Evolutionary conservation across 176 grass and related monocot species (phyloP), one percentile per base, ranked within the genome.

Genomic region (Themeda triandra): DNA sequence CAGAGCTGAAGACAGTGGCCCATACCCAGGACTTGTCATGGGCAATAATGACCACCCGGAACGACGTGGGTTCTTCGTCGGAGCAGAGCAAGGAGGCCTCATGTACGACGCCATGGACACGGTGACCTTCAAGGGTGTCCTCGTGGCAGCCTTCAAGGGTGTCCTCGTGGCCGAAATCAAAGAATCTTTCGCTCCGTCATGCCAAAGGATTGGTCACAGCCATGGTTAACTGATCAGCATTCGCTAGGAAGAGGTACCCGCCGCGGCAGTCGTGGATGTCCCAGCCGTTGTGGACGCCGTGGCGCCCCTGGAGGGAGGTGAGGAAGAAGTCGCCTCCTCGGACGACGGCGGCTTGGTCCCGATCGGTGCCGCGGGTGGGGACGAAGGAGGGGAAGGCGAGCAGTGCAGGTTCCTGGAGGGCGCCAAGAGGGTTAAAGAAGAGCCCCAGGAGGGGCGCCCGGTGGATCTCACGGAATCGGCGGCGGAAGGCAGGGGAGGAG

Each of bases 281-380:
- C 81, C 81, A 83, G 67, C 35, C 35, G 69, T 60, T n/a, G 37
- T 41, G 39, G 54, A 8, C 6, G 39, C 31, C 56, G 39, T 28
- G 56, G 37, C 19, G 69, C 18, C 24, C 70, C 70, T 83, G 81
- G 69, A 83, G 49, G 28, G 28, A 74, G 13, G 82, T 75, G 41
- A 83, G 71, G 41, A 83, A 75, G 71, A 83, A 83, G 70, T 83
- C 81, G 21, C 70, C 70, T 40, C 70, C 41, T 7, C 70, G 58
- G 21, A 84, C 30, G 71, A 71, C 82, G 13, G 71, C 82, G 70
- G 8, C 13, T 23, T 36, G 54, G 40, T 83, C 81, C 30, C 58
- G 40, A 17, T 75, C 81, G 56, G 19, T 23, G 58, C 53, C 40
- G 58, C 81, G 70, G 21, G 21, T 4, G 40, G 81, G 58, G 29